Conservation (phyloP, 2,329 filamentous ascomycete genomes). For the Pseudogymnoascus sp. region DNA sequence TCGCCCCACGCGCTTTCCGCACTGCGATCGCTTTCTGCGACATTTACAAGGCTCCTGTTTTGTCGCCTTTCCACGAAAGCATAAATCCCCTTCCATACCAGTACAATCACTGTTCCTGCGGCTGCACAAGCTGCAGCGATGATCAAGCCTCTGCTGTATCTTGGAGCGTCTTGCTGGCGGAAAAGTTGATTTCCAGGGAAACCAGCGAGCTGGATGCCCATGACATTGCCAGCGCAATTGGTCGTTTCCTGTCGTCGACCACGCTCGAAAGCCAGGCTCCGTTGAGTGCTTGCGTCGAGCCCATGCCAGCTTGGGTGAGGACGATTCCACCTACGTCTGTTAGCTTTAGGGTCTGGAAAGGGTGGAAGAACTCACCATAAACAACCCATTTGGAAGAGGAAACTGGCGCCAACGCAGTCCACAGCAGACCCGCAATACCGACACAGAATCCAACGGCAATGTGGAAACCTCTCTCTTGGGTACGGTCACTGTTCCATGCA, state of each 20-base stretch:
- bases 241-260: conserved; percentile 8
- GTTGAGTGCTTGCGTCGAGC: conserved; percentile 10
- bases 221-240: conserved; percentile 10
- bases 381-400: conserved; percentile 8
- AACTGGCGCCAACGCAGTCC: conserved; percentile 2
- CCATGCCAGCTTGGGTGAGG: conserved; percentile 9
- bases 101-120: conserved; percentile 5
- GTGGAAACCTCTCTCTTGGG: conserved; percentile 8
- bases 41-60: background rate
- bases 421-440: conserved; percentile 8
- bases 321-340: conserved; percentile 4
- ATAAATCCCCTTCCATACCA: conserved; percentile 10
- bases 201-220: conserved; percentile 9
- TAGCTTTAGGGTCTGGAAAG: too few relatives aligned
- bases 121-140: conserved; percentile 7
- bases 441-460: conserved; percentile 1
- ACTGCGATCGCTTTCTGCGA: background rate
- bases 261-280: conserved; percentile 10
- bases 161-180: conserved; percentile 9
- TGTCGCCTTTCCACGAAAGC: background rate
- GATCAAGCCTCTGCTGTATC: conserved; percentile 7
- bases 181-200: conserved; percentile 11
- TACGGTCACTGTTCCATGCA: conserved; percentile 10
- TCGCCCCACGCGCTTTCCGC: background rate
- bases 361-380: background rate